Evolutionary conservation across 208 protist species (phyloP).

Genomic region (Acanthamoeba royreba): DNA sequence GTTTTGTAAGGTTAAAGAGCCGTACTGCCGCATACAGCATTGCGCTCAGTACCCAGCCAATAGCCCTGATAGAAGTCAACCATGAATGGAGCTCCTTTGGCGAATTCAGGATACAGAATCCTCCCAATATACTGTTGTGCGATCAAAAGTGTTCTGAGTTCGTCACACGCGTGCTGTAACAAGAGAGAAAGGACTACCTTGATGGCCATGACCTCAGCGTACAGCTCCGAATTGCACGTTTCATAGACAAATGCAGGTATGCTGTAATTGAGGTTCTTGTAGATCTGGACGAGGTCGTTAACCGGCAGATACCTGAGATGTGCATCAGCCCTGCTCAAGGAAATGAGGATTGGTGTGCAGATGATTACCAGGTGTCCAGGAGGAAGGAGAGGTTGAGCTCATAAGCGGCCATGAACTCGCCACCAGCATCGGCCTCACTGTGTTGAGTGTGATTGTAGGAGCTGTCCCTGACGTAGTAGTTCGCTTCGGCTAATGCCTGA

Average conservation of each 20-base stretch:
- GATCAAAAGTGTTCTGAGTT: neutral
- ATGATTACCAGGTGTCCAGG: neutral
- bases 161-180: neutral
- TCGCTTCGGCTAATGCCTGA: neutral
- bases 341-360: neutral
- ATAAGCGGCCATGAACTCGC: slow-evolving; percentile 39
- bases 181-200: neutral
- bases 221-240: neutral
- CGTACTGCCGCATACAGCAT: neutral
- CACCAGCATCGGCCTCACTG: neutral
- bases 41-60: neutral
- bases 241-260: neutral
- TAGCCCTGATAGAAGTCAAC: slow-evolving; percentile 19
- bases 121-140: neutral
- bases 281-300: neutral
- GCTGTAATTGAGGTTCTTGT: neutral
- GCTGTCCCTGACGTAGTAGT: neutral
- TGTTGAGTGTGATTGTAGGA: neutral
- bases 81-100: neutral
- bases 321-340: no score
- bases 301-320: neutral
- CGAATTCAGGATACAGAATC: neutral
- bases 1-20: no score
- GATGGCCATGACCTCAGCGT: slow-evolving; percentile 34
- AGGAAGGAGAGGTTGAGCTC: slow-evolving; percentile 40